Evolutionary conservation across 495 filamentous ascomycete genomes (phyloP).

Genomic region (Daldinia loculata): DNA sequence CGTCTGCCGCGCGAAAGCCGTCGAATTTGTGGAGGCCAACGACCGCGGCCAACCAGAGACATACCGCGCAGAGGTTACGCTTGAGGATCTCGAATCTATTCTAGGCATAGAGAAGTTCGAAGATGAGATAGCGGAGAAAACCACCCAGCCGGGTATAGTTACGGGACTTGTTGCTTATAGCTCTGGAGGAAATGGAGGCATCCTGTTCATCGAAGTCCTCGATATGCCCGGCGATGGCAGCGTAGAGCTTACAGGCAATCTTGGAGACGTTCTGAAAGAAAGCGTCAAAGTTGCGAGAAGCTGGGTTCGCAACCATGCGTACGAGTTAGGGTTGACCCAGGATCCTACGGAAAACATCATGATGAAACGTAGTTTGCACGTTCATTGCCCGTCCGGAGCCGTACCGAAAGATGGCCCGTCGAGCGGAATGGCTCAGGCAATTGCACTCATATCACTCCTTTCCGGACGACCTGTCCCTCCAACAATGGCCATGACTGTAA

Average conservation of each 20-base stretch:
- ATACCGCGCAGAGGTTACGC: slow-evolving; percentile 77
- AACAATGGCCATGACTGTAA: slow-evolving; percentile 90
- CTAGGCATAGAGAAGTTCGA: slow-evolving; percentile 94
- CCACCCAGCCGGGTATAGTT: slow-evolving; percentile 88
- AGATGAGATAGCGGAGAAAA: slow-evolving; percentile 92
- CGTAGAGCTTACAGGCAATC: slow-evolving; percentile 96
- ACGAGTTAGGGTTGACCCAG: slow-evolving; percentile 83
- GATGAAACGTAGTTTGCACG: slow-evolving; percentile 92
- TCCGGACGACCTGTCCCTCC: slow-evolving; percentile 87
- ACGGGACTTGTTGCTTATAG: slow-evolving; percentile 98
- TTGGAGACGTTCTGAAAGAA: slow-evolving; percentile 98
- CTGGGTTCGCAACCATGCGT: slow-evolving; percentile 98
- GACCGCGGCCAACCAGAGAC: slow-evolving; percentile 72
- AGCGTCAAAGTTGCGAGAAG: slow-evolving; percentile 92
- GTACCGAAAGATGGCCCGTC: slow-evolving; percentile 94
- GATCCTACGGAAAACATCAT: slow-evolving; percentile 91
- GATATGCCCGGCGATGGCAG: slow-evolving; percentile 95
- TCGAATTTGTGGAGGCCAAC: slow-evolving; percentile 89
- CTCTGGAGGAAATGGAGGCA: slow-evolving; percentile 91
- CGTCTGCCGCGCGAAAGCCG: slow-evolving; percentile 93
- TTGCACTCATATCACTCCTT: slow-evolving; percentile 93
- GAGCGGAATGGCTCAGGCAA: slow-evolving; percentile 91
- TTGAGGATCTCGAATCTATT: slow-evolving; percentile 86
- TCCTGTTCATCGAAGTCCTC: slow-evolving; percentile 97
- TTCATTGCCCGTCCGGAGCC: slow-evolving; percentile 94